Base-by-base conservation (phyloP, 208 protist genomes). In the Crithidia mellificae region DNA sequence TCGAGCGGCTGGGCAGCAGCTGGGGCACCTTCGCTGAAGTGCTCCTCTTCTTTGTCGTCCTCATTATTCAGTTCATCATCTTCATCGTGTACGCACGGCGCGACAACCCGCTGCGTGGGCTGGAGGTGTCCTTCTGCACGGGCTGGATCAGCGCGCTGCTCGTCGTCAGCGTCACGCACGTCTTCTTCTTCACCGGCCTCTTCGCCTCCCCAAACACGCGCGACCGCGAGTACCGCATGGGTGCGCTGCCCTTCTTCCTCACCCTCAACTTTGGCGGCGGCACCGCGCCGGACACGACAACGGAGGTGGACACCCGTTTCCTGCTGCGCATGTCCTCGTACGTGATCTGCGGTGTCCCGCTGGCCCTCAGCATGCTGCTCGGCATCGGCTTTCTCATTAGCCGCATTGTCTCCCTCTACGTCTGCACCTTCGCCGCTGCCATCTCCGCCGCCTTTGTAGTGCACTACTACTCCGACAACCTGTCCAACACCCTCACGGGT, bases 351-450 rank as follows among this genome's bases (percentile, higher is more conserved):
- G 70, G 73, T 25, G 53, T 87, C 12, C 83, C 83, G 27, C 49
- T 90, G n/a, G 30, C 55, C 46, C 24, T 90, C 43, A 90, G 78
- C 63, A 64, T 90, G 53, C 68, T 93, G 14, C 41, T 89, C 29
- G 88, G 88, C 22, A 80, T 86, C 43, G 78, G 61, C 51, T 93
- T 91, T 63, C 67, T 93, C 22, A 82, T 91, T 49, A 91, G 85
- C 64, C 77, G 72, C 43, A 74, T 79, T 22, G 70, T 91, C 39
- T 57, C 55, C 7, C 69, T 91, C 27, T 83, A 79, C 56, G 72
- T 78, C 14, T 77, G 51, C 39, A 80, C 74, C 15, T 58, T 85
- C 17, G 54, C 44, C 0, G 66, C 62, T 17, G 29, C 80, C 29
- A 43, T 89, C 25, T 57, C 66, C n/a, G 74, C 78, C 22, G 81